Evolutionary conservation across 2,329 filamentous ascomycete species (phyloP).

Genomic region (Diaporthe sp.): DNA sequence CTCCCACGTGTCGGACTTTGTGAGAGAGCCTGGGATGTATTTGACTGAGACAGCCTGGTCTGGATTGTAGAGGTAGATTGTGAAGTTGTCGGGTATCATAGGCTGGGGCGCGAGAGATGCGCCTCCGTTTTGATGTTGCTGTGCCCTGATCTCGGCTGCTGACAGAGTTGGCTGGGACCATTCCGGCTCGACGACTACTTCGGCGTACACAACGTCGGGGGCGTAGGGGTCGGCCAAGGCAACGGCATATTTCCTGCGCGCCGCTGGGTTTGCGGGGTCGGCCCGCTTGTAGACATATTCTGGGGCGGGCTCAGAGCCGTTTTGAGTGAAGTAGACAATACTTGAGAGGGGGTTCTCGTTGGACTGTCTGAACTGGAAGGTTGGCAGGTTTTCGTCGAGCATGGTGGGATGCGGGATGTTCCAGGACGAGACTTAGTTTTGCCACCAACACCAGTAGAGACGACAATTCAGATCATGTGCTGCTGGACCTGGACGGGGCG

Average conservation of each 20-base stretch:
- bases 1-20: constrained; percentile 84
- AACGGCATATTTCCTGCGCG: constrained; percentile 87
- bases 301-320: constrained; percentile 84
- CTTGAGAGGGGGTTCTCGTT: constrained; percentile 68
- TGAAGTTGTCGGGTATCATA: constrained; percentile 81
- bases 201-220: constrained; percentile 86
- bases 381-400: constrained; percentile 96
- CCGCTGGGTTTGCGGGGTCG: constrained; percentile 75
- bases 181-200: constrained; percentile 86
- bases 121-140: constrained; percentile 51
- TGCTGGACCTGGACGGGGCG: background rate
- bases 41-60: constrained; percentile 84
- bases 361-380: constrained; percentile 68
- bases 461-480: constrained; percentile 24
- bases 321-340: constrained; percentile 73
- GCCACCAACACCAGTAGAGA: constrained; percentile 18
- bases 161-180: constrained; percentile 89
- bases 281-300: constrained; percentile 85
- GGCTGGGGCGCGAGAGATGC: constrained; percentile 73
- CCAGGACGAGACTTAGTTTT: background rate
- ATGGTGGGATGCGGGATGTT: constrained; percentile 61
- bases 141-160: constrained; percentile 82
- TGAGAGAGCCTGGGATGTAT: constrained; percentile 82
- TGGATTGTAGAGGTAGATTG: constrained; percentile 93
- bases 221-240: constrained; percentile 88